phyloP scores from a whole-genome alignment of 2,329 filamentous ascomycete species.

The Scedosporium minutisporum region DNA sequence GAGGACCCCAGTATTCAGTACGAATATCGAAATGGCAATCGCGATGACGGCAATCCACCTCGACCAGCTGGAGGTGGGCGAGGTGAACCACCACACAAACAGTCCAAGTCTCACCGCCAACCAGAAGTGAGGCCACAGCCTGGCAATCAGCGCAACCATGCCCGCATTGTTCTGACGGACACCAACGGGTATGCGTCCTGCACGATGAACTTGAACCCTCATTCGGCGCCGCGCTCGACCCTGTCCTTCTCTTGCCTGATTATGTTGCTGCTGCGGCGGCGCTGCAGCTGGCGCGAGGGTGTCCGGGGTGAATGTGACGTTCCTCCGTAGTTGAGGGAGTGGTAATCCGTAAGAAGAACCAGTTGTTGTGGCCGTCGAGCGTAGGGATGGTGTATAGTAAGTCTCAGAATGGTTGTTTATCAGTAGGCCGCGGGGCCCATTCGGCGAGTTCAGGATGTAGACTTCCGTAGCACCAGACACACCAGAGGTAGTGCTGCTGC shows the following conservation, averaged over 20 bases:
- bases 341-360: neutral
- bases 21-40: slow-evolving; percentile 45
- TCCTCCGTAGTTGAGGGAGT: neutral
- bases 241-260: neutral
- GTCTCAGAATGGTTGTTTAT: slow-evolving; percentile 41
- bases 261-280: neutral
- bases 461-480: slow-evolving; percentile 32
- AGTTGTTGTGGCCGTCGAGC: neutral
- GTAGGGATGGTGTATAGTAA: slow-evolving; percentile 36
- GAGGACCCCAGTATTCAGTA: slow-evolving; percentile 50
- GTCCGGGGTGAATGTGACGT: neutral
- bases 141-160: slow-evolving; percentile 18
- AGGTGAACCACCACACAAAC: slow-evolving; percentile 58
- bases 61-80: slow-evolving; percentile 46
- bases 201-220: neutral
- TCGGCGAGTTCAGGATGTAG: slow-evolving; percentile 51
- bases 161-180: neutral
- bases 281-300: neutral
- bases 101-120: slow-evolving; percentile 45
- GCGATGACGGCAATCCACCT: slow-evolving; percentile 46
- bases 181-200: neutral
- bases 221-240: neutral
- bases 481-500: slow-evolving; percentile 16
- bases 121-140: slow-evolving; percentile 54
- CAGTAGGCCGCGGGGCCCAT: slow-evolving; percentile 48